Conservation (phyloP, 2,329 filamentous ascomycete species). For the Aureobasidium sp. region DNA sequence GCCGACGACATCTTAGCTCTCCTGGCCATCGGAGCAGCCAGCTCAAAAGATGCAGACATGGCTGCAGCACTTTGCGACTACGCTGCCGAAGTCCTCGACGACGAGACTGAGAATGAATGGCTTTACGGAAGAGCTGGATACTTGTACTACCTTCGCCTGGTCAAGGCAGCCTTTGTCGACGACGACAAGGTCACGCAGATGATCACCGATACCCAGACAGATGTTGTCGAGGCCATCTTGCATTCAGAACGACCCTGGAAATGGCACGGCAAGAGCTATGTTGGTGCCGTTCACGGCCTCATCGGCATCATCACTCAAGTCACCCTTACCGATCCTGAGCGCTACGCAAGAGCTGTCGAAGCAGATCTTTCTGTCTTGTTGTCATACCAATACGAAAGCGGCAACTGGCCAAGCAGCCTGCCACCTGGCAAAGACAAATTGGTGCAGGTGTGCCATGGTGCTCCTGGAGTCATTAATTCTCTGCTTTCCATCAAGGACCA, state of each 20-base stretch:
- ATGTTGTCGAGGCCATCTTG: conserved; percentile 55
- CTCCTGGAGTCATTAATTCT: conserved; percentile 55
- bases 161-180: conserved; percentile 49
- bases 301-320: conserved; percentile 67
- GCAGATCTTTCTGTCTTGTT: conserved; percentile 49
- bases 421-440: conserved; percentile 43
- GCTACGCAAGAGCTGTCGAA: conserved; percentile 49
- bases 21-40: conserved; percentile 44
- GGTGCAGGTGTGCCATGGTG: conserved; percentile 62
- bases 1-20: conserved; percentile 45
- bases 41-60: conserved; percentile 43
- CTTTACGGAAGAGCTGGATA: conserved; percentile 61
- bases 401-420: conserved; percentile 56
- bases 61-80: conserved; percentile 45
- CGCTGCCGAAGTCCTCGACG: conserved; percentile 39
- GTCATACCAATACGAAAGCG: conserved; percentile 51
- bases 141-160: conserved; percentile 59
- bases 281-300: conserved; percentile 61
- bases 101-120: conserved; percentile 52
- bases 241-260: conserved; percentile 51
- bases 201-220: conserved; percentile 47
- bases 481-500: conserved; percentile 49
- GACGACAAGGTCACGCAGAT: conserved; percentile 45
- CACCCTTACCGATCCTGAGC: conserved; percentile 49
- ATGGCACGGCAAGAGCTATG: conserved; percentile 56